Conservation (phyloP, 192 early-diverging fungal species). For the Backusella australiensis region DNA sequence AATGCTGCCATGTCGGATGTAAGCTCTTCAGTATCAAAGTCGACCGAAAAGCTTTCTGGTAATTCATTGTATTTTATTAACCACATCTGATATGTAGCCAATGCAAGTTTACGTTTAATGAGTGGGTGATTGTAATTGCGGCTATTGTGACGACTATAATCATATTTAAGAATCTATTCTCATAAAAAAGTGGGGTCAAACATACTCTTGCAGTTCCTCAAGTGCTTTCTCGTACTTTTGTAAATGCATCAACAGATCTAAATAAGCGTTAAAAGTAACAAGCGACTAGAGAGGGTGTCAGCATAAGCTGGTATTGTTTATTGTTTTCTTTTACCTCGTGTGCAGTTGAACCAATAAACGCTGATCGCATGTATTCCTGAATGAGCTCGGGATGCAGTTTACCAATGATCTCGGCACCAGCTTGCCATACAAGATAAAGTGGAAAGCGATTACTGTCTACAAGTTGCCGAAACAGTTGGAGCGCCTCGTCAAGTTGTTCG, state of each 20-base stretch:
- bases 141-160: not conserved
- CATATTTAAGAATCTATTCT: no score
- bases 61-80: not conserved
- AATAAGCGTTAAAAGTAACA: not conserved
- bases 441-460: not conserved
- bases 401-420: conserved; percentile 5
- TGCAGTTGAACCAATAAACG: not conserved
- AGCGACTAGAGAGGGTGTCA: not conserved
- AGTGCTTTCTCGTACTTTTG: not conserved
- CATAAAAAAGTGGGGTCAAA: not conserved
- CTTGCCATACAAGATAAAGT: not conserved
- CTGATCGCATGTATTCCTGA: not conserved
- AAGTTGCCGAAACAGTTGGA: not conserved
- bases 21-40: not conserved
- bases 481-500: not conserved
- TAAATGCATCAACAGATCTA: not conserved
- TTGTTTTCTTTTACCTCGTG: not conserved
- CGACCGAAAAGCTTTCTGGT: not conserved
- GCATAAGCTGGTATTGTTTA: not conserved
- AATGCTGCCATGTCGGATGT: not conserved
- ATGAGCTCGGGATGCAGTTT: not conserved
- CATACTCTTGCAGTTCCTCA: not conserved
- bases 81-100: not conserved
- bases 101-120: not conserved
- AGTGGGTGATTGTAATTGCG: not conserved